Evolutionary conservation across 2,329 filamentous ascomycete genomes (phyloP).

Genomic region (Hirsutella rhossiliensis): DNA sequence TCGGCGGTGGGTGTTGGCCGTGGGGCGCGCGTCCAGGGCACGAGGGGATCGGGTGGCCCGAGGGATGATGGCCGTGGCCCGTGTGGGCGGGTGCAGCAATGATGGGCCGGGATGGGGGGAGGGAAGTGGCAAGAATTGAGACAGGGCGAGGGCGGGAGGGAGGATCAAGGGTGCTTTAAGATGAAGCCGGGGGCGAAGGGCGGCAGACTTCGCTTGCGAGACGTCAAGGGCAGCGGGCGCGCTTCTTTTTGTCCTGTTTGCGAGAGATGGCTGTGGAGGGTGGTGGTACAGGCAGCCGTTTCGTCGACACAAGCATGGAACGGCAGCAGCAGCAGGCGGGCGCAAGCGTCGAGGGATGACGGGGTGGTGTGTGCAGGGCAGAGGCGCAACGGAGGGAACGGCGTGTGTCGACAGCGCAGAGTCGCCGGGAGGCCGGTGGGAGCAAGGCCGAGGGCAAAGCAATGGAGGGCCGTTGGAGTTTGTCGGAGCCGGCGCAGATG

Average conservation of each 20-base stretch:
- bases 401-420: neutral
- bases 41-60: neutral
- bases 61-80: neutral
- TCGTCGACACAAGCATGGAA: neutral
- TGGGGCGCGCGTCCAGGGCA: neutral
- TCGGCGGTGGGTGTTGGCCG: neutral
- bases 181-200: neutral
- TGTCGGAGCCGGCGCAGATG: slow-evolving; percentile 10
- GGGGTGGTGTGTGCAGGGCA: neutral
- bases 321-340: neutral
- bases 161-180: slow-evolving; percentile 3
- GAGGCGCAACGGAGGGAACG: neutral
- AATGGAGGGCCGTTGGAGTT: slow-evolving; percentile 2
- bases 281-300: neutral
- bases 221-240: neutral
- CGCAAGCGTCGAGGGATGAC: neutral
- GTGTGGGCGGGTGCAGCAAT: neutral
- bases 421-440: neutral
- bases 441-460: neutral
- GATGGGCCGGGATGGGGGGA: neutral
- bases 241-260: neutral
- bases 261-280: slow-evolving; percentile 5
- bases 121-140: slow-evolving; percentile 6
- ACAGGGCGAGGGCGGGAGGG: slow-evolving; percentile 3
- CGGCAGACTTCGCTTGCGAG: neutral